These are phyloP conservation scores for Helicocarpus griseus DNA, from an alignment of 2,329 filamentous ascomycete species.

Conservation along the genomic window DNA sequence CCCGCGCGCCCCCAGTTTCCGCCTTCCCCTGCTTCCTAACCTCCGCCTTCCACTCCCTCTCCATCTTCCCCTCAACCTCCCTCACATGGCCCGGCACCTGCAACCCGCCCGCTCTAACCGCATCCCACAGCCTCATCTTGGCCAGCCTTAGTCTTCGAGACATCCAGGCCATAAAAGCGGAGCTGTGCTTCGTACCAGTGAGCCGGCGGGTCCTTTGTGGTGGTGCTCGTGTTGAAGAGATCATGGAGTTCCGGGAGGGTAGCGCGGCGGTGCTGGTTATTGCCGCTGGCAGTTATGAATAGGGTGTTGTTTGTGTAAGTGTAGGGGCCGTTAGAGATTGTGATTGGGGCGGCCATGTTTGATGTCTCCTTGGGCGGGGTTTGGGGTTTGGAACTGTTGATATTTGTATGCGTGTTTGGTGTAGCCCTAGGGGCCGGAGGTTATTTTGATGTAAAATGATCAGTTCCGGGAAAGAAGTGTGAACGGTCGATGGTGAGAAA, in stretches of 20 bases:
- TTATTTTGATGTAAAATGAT: too few relatives aligned
- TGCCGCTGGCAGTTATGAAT: background rate
- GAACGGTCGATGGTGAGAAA: too few relatives aligned
- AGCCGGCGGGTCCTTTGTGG: background rate
- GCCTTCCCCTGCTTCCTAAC: background rate
- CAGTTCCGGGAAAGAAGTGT: too few relatives aligned
- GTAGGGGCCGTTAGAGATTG: too few relatives aligned
- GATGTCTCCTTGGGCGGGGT: too few relatives aligned
- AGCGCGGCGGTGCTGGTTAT: background rate
- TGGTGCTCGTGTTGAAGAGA: background rate
- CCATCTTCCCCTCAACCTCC: background rate
- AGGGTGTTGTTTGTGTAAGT: too few relatives aligned
- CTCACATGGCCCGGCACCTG: background rate
- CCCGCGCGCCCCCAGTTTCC: too few relatives aligned
- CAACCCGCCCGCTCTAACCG: background rate
- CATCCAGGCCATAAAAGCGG: background rate
- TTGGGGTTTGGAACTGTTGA: too few relatives aligned
- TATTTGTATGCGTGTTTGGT: too few relatives aligned
- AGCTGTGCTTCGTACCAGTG: background rate
- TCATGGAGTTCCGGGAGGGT: background rate
- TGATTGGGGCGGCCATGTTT: too few relatives aligned
- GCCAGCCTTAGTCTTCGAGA: background rate
- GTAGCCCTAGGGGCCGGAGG: too few relatives aligned
- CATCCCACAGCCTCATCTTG: background rate
- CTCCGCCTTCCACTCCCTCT: background rate